Base-by-base conservation (phyloP, 179 eudicot species). In the Monotropa hypopitys region DNA sequence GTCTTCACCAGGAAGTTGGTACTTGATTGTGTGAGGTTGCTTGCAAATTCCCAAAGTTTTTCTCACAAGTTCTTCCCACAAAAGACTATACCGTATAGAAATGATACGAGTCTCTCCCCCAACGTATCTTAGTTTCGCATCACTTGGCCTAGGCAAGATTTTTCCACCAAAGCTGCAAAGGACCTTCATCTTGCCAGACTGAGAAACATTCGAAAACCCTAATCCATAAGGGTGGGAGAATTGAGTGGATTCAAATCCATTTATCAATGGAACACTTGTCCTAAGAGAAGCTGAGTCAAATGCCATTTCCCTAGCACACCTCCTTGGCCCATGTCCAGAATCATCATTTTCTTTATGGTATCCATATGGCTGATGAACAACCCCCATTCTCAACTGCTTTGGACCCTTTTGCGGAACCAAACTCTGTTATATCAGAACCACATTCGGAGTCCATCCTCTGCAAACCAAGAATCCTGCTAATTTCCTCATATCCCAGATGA, bases 1-100 rank as follows among this genome's bases (percentile, higher is more conserved):
- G 86, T 93, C 97, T 87, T 93, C 97, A 72, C 93, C 97, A 51
- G 97, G 97, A 65, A 93, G 89, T 83, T 91, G 97, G 78, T 93
- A 93, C 81, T 93, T 93, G 50, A 93, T 87, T 54, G 88, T 82
- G 85, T 89, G 89, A 62, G 93, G 86, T 79, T 91, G 91, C 74
- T 80, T 84, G 83, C 94, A 93, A 35, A 91, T 84, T 76, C 77
- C 87, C 42, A 79, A 82, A 42, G 97, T 90, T 85, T 89, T 91
- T 59, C 76, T 70, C 71, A 88, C 78, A 77, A 93, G 88, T 80
- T 88, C 98, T 79, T 73, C 88, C 92, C 89, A 91, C 71, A 85
- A 70, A 76, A 88, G 73, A 80, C 84, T 85, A 79, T 86, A 88
- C 66, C 77, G 53, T 42, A 93, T 79, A 68, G 97, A 90, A 80